Evolutionary conservation across 371 early-diverging fungal genomes (phyloP).

Genomic region (Mucor lusitanicus): DNA sequence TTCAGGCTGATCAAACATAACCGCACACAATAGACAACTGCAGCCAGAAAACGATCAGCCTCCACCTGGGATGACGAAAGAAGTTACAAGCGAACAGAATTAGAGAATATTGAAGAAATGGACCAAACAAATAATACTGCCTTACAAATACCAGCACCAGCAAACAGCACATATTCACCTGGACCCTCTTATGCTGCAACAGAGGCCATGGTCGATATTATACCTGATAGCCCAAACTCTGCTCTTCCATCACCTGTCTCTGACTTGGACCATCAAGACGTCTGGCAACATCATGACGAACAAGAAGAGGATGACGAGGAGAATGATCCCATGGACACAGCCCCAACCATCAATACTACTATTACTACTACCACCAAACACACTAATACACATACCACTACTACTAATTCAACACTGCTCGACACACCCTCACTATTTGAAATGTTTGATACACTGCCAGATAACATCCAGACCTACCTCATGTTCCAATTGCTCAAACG

Average conservation of each 20-base stretch:
- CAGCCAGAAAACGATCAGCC: conserved; percentile 27
- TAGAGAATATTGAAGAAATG: conserved; percentile 9
- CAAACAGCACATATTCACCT: conserved; percentile 7
- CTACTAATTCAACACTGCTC: not conserved
- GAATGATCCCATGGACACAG: not conserved
- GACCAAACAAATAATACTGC: not conserved
- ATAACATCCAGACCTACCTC: conserved; percentile 35
- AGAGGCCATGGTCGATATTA: conserved; percentile 8
- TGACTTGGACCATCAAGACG: conserved; percentile 15
- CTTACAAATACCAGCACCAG: conserved; percentile 1
- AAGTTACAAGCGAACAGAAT: conserved; percentile 24
- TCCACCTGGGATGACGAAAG: conserved; percentile 28
- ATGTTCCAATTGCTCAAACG: conserved; percentile 46
- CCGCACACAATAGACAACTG: not conserved
- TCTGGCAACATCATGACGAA: conserved; percentile 1
- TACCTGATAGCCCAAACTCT: conserved; percentile 35
- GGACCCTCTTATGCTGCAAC: conserved; percentile 12
- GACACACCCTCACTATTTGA: conserved; percentile 22
- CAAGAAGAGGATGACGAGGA: not conserved
- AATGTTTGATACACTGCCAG: conserved; percentile 39
- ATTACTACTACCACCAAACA: not conserved
- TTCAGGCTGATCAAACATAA: not conserved
- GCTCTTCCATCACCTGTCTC: conserved; percentile 38
- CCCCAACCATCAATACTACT: not conserved
- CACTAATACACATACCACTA: conserved; percentile 1